Evolutionary conservation across 208 protist genomes (phyloP), one percentile per base, ranked within the genome.

Genomic region (Tetramitus jugosus): DNA sequence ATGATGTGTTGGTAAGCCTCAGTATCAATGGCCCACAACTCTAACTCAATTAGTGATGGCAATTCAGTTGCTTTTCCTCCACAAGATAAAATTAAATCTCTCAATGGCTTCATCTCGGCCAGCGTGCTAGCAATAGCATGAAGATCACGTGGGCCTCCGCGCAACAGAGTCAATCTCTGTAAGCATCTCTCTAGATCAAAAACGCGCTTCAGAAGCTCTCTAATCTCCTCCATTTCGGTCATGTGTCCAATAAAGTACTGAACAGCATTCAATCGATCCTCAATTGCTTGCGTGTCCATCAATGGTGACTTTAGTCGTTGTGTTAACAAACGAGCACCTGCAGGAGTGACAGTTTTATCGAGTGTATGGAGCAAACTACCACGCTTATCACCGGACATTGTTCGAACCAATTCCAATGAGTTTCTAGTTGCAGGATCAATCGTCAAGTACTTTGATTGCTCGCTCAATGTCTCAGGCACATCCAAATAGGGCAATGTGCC

Each of bases 281-380:
- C 39, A 71, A 71, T 71, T 49, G 43, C 64, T 1, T 10, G n/a
- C 10, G 39, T 10, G 33, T 35, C 64, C n/a, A n/a, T n/a, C 0
- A 29, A 29, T 35, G 64, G 64, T 29, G 39, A 71, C 81, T 77
- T 67, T 35, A 85, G 60, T 77, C 74, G 60, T 6, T 71, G 43
- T 23, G 67, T 60, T 26, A 85, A 40, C 42, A 85, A 60, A 42
- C 82, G 40, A 45, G 78, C 76, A 33, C 81, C 82, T 46, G 49
- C 8, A 29, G 49, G 29, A 31, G 80, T 85, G 0, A 85, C n/a
- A 10, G 81, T 85, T 62, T 53, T 79, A 60, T 85, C 82, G 14
- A 85, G 56, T 31, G 39, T 43, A 23, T 71, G 53, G 0, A 85
- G 43, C 33, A 85, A 23, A 29, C 37, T 81, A 40, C 82, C 82